Percentiles rank a stretch among this genome's conserved stretches.
phyloP scores from a whole-genome alignment of 2,329 filamentous ascomycete genomes.

The Hypomyces rosellus region DNA sequence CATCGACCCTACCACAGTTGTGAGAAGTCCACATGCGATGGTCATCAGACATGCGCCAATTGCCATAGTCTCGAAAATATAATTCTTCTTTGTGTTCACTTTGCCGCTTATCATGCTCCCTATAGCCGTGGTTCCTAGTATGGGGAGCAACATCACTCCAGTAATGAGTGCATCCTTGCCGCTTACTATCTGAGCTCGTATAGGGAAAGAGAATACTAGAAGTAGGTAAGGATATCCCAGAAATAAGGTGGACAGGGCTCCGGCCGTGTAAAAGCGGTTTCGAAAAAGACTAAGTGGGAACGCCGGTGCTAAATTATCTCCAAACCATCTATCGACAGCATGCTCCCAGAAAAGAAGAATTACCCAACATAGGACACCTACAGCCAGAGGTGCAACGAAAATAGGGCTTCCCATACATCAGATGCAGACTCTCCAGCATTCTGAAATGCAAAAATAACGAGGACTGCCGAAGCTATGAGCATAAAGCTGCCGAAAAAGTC shows the following conservation, averaged over 20 bases:
- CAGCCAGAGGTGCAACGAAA: conserved; percentile 26
- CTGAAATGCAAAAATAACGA: conserved; percentile 54
- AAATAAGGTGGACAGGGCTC: conserved; percentile 39
- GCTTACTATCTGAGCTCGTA: conserved; percentile 45
- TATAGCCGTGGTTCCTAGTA: conserved; percentile 42
- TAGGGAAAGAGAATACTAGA: conserved; percentile 42
- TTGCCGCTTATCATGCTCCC: conserved; percentile 38
- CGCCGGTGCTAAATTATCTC: conserved; percentile 29
- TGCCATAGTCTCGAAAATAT: conserved; percentile 38
- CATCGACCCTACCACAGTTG: conserved; percentile 24
- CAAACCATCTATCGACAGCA: conserved; percentile 19
- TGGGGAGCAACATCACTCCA: conserved; percentile 47
- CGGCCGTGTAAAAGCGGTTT: conserved; percentile 39
- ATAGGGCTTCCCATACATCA: conserved; percentile 36
- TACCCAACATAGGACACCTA: conserved; percentile 23
- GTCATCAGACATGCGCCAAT: conserved; percentile 36
- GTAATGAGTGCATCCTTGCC: conserved; percentile 38
- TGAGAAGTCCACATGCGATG: conserved; percentile 42
- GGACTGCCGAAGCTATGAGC: conserved; percentile 45
- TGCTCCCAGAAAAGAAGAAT: conserved; percentile 24
- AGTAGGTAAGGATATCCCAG: conserved; percentile 46
- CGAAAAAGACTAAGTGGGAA: conserved; percentile 44
- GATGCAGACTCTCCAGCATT: conserved; percentile 33
- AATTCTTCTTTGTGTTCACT: conserved; percentile 36
- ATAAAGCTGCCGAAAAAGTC: conserved; percentile 50